A percentile compares a stretch with the other conserved stretches of the same genome.
These are phyloP conservation scores for Moelleriella libera DNA, from an alignment of 2,329 filamentous ascomycete species.

Conservation along the genomic window DNA sequence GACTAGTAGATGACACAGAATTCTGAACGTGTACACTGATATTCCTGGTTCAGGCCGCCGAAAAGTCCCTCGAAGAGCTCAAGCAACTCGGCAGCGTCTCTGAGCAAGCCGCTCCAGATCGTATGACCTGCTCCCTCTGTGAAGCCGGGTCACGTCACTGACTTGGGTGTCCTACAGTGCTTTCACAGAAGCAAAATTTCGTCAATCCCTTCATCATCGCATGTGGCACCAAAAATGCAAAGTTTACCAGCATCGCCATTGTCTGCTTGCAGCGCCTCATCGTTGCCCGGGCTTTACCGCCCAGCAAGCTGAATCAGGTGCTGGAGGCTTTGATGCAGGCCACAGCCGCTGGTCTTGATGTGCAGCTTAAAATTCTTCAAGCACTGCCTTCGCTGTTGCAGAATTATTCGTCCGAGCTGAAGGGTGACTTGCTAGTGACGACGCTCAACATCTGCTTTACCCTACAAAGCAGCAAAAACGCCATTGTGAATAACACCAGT, in stretches of 20 bases:
- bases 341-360: slow-evolving; percentile 66
- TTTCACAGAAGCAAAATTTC: slow-evolving; percentile 69
- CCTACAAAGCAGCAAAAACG: slow-evolving; percentile 81
- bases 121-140: slow-evolving; percentile 10
- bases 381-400: slow-evolving; percentile 79
- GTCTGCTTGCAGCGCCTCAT: slow-evolving; percentile 83
- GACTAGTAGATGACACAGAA: not conserved
- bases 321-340: slow-evolving; percentile 80
- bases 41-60: slow-evolving; percentile 51
- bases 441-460: slow-evolving; percentile 84
- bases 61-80: slow-evolving; percentile 84
- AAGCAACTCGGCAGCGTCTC: slow-evolving; percentile 32
- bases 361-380: slow-evolving; percentile 92
- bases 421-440: slow-evolving; percentile 66
- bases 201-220: slow-evolving; percentile 89
- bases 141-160: slow-evolving; percentile 5
- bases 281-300: slow-evolving; percentile 65
- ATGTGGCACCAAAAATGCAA: slow-evolving; percentile 78
- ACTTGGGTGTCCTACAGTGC: slow-evolving; percentile 40
- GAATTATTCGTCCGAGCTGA: slow-evolving; percentile 73
- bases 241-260: slow-evolving; percentile 77
- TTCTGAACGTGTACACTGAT: not conserved
- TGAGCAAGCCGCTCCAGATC: slow-evolving; percentile 23
- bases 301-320: slow-evolving; percentile 68
- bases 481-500: slow-evolving; percentile 87